These are phyloP conservation scores for Raffaelea deltoideospora DNA, from an alignment of 2,329 filamentous ascomycete species.

Conservation along the genomic window DNA sequence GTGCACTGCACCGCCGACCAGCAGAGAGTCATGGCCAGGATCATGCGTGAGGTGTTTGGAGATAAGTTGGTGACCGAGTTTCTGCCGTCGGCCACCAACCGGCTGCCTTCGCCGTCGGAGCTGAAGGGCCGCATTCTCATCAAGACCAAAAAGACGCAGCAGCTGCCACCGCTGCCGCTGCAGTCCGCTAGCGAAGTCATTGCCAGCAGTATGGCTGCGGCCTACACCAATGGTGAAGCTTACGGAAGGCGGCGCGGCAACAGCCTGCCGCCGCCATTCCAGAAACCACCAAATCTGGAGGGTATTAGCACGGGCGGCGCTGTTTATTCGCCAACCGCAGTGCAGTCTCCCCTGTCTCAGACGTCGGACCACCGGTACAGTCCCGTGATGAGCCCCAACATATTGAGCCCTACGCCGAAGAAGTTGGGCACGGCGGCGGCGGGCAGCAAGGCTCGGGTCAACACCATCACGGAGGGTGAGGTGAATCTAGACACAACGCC, in stretches of 20 bases:
- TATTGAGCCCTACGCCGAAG: conserved; percentile 26
- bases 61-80: conserved; percentile 65
- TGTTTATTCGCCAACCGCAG: neutral
- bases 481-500: conserved; percentile 17
- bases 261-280: conserved; percentile 67
- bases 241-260: conserved; percentile 39
- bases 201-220: conserved; percentile 10
- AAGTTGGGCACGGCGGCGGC: too few species aligned
- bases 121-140: conserved; percentile 72
- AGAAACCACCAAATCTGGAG: conserved; percentile 33
- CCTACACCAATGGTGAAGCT: conserved; percentile 1
- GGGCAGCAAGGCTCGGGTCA: conserved; percentile 38
- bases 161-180: conserved; percentile 9
- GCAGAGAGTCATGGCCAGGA: conserved; percentile 76
- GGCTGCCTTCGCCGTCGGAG: conserved; percentile 73
- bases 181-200: conserved; percentile 6
- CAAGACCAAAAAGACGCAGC: conserved; percentile 78
- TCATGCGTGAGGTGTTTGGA: conserved; percentile 74
- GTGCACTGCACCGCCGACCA: conserved; percentile 80
- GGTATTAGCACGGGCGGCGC: too few species aligned
- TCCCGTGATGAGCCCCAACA: conserved; percentile 31
- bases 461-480: conserved; percentile 40
- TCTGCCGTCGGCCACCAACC: conserved; percentile 49
- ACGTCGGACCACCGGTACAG: conserved; percentile 33
- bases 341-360: conserved; percentile 15